Percentiles rank a stretch among this genome's conserved stretches.
Conservation (phyloP, 805 yeast species). For the Pichia nakasei region DNA sequence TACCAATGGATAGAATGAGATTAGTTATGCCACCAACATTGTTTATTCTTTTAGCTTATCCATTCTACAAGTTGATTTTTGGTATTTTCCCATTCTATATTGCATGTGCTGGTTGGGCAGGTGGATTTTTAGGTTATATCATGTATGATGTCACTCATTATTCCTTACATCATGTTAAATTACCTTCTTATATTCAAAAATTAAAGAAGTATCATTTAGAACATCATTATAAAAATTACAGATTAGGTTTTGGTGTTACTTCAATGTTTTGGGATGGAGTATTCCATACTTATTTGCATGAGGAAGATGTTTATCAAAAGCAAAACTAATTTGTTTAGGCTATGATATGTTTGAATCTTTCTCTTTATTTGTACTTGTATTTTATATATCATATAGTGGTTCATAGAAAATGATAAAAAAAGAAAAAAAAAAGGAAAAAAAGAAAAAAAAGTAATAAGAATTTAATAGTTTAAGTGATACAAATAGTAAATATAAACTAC, state of each 20-base stretch:
- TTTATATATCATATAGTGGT: no score
- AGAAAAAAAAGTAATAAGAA: no score
- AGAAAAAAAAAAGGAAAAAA: no score
- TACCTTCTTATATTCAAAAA: slow-evolving; percentile 70
- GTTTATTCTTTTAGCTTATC: slow-evolving; percentile 61
- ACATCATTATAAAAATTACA: slow-evolving; percentile 96
- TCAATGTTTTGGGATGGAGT: slow-evolving; percentile 89
- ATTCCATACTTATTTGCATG: slow-evolving; percentile 70
- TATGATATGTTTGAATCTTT: not conserved
- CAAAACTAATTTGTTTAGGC: slow-evolving; percentile 15
- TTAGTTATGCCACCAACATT: slow-evolving; percentile 95
- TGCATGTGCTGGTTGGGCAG: slow-evolving; percentile 92
- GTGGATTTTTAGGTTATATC: slow-evolving; percentile 91
- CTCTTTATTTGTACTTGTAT: not conserved
- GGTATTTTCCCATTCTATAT: slow-evolving; percentile 64
- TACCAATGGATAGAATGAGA: slow-evolving; percentile 93
- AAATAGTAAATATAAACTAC: no score
- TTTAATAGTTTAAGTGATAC: no score
- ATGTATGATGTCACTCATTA: slow-evolving; percentile 92
- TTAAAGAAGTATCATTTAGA: slow-evolving; percentile 89
- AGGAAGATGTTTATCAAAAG: slow-evolving; percentile 37
- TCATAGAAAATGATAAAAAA: no score
- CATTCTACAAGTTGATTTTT: slow-evolving; percentile 76
- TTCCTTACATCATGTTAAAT: slow-evolving; percentile 76
- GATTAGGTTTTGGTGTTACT: slow-evolving; percentile 95